Conservation (phyloP, 768 basidiomycete species). For the Macrocybe gigantea region DNA sequence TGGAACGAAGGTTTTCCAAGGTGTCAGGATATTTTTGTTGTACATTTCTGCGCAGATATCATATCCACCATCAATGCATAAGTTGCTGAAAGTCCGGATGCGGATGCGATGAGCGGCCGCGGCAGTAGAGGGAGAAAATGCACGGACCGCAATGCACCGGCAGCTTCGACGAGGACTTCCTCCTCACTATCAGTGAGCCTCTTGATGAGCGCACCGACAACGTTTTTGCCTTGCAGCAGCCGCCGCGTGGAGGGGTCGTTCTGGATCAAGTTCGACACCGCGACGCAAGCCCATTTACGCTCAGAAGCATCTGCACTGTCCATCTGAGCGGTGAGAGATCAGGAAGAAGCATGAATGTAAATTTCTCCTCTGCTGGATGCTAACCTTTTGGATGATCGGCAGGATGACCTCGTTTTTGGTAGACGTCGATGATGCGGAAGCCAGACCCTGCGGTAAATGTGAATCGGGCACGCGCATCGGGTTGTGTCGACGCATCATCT, state of each 20-base stretch:
- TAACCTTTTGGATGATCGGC: conserved; percentile 88
- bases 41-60: conserved; percentile 97
- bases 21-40: conserved; percentile 87
- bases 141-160: conserved; percentile 77
- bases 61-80: conserved; percentile 92
- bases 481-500: conserved; percentile 81
- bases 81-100: conserved; percentile 49
- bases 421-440: conserved; percentile 65
- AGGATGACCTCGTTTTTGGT: conserved; percentile 75
- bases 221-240: conserved; percentile 84
- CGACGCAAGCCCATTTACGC: conserved; percentile 94
- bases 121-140: background rate
- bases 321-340: conserved; percentile 42
- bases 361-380: background rate
- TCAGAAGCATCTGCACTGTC: conserved; percentile 71
- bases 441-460: conserved; percentile 80
- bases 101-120: background rate
- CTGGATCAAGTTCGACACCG: conserved; percentile 92
- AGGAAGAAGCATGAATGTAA: background rate
- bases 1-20: conserved; percentile 68
- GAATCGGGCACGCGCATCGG: conserved; percentile 92
- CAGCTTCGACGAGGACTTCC: conserved; percentile 86
- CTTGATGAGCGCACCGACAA: conserved; percentile 81
- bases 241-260: conserved; percentile 91
- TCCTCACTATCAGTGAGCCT: conserved; percentile 87